phyloP scores from a whole-genome alignment of 305 asterid genomes.

The Salvia sclarea region DNA sequence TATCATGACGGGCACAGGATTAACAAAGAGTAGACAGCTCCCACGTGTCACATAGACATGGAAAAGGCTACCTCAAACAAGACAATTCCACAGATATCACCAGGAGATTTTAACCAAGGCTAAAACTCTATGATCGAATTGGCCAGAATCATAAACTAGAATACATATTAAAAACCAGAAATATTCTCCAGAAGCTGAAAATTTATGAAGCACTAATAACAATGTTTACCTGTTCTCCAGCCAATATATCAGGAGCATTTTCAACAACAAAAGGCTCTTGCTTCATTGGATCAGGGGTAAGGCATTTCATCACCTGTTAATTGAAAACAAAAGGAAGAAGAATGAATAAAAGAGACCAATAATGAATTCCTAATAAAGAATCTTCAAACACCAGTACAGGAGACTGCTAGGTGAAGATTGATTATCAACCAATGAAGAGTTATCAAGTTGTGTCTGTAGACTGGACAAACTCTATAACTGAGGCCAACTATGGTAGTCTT shows the following conservation, averaged over 20 bases:
- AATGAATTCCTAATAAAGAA: conserved; percentile 7
- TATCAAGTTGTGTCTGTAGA: neutral
- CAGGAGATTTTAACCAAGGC: neutral
- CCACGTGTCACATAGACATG: neutral
- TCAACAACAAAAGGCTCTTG: conserved; percentile 81
- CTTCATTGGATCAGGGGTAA: conserved; percentile 80
- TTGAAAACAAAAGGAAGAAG: conserved; percentile 13
- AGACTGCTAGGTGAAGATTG: neutral
- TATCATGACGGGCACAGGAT: neutral
- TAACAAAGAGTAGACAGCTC: conserved; percentile 1
- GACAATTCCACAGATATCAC: neutral
- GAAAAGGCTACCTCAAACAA: neutral
- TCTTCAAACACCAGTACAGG: neutral
- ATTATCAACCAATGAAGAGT: neutral
- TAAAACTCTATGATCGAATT: neutral
- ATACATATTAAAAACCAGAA: neutral
- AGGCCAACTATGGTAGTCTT: neutral
- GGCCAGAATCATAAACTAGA: conserved; percentile 4
- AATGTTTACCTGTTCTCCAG: conserved; percentile 87
- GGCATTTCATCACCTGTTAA: conserved; percentile 69
- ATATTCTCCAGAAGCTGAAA: conserved; percentile 29
- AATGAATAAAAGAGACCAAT: conserved; percentile 27
- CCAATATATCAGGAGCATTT: conserved; percentile 80
- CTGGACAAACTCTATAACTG: neutral
- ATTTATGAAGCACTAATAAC: conserved; percentile 10